These are phyloP conservation scores for Dysphania ambrosioides DNA, from an alignment of 148 eudicot species.

Conservation along the genomic window DNA sequence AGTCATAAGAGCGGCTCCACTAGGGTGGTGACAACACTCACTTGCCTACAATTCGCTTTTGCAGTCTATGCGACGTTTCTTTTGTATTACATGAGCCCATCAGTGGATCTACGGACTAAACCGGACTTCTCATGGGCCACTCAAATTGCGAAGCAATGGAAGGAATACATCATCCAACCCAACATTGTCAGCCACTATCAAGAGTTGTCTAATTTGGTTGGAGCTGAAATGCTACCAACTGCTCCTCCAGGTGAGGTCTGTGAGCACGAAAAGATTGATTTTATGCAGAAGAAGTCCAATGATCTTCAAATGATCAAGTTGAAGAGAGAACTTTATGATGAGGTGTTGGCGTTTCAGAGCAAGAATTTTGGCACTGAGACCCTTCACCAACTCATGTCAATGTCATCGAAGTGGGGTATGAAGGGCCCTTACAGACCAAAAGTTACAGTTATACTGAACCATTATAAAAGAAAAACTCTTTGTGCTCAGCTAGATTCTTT, in stretches of 20 bases:
- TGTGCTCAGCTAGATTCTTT: constrained; percentile 81
- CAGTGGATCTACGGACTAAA: constrained; percentile 61
- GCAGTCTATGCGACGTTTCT: constrained; percentile 85
- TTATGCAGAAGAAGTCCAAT: constrained; percentile 77
- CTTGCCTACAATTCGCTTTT: constrained; percentile 80
- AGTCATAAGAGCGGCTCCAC: constrained; percentile 47
- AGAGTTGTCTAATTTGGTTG: constrained; percentile 32
- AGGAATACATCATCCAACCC: constrained; percentile 55
- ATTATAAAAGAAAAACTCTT: constrained; percentile 86
- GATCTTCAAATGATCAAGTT: constrained; percentile 81
- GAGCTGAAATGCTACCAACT: constrained; percentile 31
- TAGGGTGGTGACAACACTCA: constrained; percentile 65
- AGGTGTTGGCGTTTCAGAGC: constrained; percentile 57
- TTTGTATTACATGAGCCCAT: constrained; percentile 80
- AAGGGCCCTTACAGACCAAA: constrained; percentile 47
- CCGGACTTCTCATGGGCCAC: constrained; percentile 91
- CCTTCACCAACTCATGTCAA: constrained; percentile 56
- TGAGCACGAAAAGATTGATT: constrained; percentile 81
- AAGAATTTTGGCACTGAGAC: constrained; percentile 55
- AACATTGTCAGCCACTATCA: constrained; percentile 64
- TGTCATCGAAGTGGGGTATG: constrained; percentile 81
- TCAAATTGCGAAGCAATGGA: constrained; percentile 69
- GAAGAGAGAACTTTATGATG: constrained; percentile 70
- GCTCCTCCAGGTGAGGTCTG: constrained; percentile 56
- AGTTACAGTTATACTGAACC: constrained; percentile 84